These are phyloP conservation scores for Leccinum arenicola DNA, from an alignment of 768 basidiomycete genomes.

Conservation along the genomic window DNA sequence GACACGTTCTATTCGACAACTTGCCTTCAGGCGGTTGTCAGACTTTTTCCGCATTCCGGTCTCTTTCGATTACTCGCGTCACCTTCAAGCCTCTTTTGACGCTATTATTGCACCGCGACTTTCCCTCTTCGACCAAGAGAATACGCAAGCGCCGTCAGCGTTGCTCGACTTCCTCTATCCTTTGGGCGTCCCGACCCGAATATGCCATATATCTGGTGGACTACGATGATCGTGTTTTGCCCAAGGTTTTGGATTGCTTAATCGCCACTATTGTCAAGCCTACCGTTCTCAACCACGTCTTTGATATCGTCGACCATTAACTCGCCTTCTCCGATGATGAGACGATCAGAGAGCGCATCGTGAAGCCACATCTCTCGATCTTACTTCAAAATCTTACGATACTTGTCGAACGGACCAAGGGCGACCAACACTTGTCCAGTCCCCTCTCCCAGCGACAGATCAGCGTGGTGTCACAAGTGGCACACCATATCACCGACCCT, in stretches of 20 bases:
- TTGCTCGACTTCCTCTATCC: constrained; percentile 29
- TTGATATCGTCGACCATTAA: constrained; percentile 80
- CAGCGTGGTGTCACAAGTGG: constrained; percentile 72
- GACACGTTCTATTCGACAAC: constrained; percentile 68
- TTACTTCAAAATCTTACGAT: constrained; percentile 73
- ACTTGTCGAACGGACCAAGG: constrained; percentile 63
- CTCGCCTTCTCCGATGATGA: constrained; percentile 54
- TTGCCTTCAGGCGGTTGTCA: constrained; percentile 80
- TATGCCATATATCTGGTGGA: constrained; percentile 64
- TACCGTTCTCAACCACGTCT: constrained; percentile 54
- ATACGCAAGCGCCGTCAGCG: background rate
- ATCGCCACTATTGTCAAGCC: constrained; percentile 85
- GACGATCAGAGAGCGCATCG: constrained; percentile 46
- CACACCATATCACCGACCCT: constrained; percentile 67
- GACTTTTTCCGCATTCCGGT: constrained; percentile 83
- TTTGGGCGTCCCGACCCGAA: constrained; percentile 63
- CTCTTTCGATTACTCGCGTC: constrained; percentile 71
- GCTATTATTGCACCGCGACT: constrained; percentile 84
- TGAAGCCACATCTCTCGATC: constrained; percentile 67
- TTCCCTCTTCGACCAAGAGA: constrained; percentile 27
- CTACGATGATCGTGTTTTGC: constrained; percentile 65
- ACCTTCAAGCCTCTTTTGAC: constrained; percentile 62
- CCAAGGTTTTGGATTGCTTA: constrained; percentile 80
- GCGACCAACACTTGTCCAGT: constrained; percentile 46
- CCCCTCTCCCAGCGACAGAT: constrained; percentile 82